Evolutionary conservation across 2,329 filamentous ascomycete species (phyloP), one percentile per base, ranked within the genome.

Genomic region (Beauveria sp.): DNA sequence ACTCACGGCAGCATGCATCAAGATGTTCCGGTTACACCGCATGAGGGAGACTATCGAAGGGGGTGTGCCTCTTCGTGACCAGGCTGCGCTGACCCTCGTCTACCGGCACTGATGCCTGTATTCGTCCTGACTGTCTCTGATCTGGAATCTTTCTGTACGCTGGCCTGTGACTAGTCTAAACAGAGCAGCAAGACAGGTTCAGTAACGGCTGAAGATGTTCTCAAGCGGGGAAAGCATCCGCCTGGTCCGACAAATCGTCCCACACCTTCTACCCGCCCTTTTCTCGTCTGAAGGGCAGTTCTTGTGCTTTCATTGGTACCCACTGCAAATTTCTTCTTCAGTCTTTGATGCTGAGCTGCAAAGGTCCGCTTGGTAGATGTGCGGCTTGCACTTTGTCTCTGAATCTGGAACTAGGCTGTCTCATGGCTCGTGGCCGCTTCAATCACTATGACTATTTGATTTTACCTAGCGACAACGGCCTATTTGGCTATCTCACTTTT

Each of bases 151-250:
- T 50, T 20, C 43, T 20, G 12, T 30, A 45, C 26, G 26, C 30
- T 20, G 34, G 20, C 49, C 22, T 34, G 34, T 5, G 8, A 58
- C 28, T 30, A 49, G 30, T n/a, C 46, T 14, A 18, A 22, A 40
- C 46, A 24, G 26, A 20, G 20, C 30, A 50, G 38, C 57, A 26
- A 58, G 55, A 50, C 55, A 58, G 20, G 57, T 59, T 51, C 57
- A 34, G 30, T 47, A 51, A 52, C 34, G 38, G 57, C 57, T 59
- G 47, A 59, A 59, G 57, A 30, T 49, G 52, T 30, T 30, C 38
- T 26, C 24, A 38, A 26, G 57, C 57, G 57, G 57, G 57, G 57
- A 59, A 59, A 5, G 18, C 57, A 45, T 45, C 57, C 57, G 57
- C 57, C 43, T 59, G 34, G 24, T 16, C 57, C 57, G 38, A 45